Conservation (phyloP, 2,329 filamentous ascomycete species). For the Bertia moriformis region DNA sequence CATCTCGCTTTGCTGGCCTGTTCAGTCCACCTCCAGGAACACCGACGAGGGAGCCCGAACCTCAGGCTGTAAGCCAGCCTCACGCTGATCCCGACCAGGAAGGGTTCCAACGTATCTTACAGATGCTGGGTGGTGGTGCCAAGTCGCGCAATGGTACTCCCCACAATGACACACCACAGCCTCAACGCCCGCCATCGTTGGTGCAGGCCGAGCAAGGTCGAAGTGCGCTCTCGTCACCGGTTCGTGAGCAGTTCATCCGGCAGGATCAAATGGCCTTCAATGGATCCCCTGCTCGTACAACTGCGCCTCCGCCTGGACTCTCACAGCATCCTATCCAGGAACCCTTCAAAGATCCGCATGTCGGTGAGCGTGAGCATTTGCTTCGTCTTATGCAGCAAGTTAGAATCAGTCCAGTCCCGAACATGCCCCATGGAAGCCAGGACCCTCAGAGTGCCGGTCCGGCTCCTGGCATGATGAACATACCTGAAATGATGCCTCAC, state of each 20-base stretch:
- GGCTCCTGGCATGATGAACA: constrained; percentile 15
- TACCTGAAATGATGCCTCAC: constrained; percentile 17
- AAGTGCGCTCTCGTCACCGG: neutral
- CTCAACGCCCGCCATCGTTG: constrained; percentile 4
- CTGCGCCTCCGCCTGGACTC: no score
- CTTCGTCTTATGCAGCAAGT: constrained; percentile 35
- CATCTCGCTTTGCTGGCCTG: constrained; percentile 45
- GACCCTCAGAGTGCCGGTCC: constrained; percentile 13
- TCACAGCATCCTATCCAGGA: neutral
- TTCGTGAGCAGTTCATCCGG: neutral
- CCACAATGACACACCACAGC: constrained; percentile 15
- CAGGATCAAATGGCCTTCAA: neutral
- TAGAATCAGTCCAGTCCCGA: neutral
- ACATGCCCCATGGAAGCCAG: neutral
- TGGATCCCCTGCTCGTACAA: neutral
- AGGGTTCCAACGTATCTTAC: constrained; percentile 45
- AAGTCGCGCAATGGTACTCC: constrained; percentile 18
- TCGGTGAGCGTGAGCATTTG: constrained; percentile 36
- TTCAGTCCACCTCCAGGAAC: constrained; percentile 26
- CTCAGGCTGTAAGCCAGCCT: neutral
- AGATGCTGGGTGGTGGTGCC: constrained; percentile 38
- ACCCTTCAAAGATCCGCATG: constrained; percentile 7
- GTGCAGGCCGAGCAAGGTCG: neutral
- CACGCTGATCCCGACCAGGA: constrained; percentile 35
- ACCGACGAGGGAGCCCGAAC: constrained; percentile 8